These are phyloP conservation scores for Gossypium rotundifolium DNA, from an alignment of 345 rosid species.

Conservation along the genomic window DNA sequence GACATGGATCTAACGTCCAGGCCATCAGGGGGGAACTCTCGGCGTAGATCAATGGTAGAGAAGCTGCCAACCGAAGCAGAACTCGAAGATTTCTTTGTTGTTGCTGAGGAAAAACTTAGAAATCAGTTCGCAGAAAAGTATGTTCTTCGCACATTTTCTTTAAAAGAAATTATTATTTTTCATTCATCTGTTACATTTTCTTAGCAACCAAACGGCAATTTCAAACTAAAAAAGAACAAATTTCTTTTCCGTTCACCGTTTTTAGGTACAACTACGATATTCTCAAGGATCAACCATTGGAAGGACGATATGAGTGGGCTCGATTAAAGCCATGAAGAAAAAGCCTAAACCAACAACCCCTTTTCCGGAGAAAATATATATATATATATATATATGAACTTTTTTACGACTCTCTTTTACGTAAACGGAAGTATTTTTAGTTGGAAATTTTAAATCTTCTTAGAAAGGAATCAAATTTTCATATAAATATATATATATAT, in stretches of 20 bases:
- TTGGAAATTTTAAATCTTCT: too few relatives aligned
- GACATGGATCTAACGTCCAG: constrained; percentile 28
- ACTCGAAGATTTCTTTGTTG: constrained; percentile 61
- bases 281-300: constrained; percentile 50
- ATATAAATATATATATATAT: too few relatives aligned
- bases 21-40: constrained; percentile 31
- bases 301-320: constrained; percentile 73
- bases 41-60: constrained; percentile 28
- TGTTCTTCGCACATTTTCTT: neutral
- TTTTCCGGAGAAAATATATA: too few relatives aligned
- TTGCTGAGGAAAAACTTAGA: constrained; percentile 43
- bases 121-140: constrained; percentile 51
- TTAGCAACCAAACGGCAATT: neutral
- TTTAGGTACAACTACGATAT: constrained; percentile 66
- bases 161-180: neutral
- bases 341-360: neutral
- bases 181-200: neutral
- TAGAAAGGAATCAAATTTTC: too few relatives aligned
- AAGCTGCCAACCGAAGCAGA: constrained; percentile 44
- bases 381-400: too few relatives aligned
- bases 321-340: constrained; percentile 32
- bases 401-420: too few relatives aligned
- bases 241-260: neutral
- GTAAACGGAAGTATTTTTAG: too few relatives aligned
- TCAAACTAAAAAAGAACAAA: neutral